These are phyloP conservation scores for Boletus patriciae DNA, from an alignment of 768 basidiomycete genomes.

Conservation along the genomic window DNA sequence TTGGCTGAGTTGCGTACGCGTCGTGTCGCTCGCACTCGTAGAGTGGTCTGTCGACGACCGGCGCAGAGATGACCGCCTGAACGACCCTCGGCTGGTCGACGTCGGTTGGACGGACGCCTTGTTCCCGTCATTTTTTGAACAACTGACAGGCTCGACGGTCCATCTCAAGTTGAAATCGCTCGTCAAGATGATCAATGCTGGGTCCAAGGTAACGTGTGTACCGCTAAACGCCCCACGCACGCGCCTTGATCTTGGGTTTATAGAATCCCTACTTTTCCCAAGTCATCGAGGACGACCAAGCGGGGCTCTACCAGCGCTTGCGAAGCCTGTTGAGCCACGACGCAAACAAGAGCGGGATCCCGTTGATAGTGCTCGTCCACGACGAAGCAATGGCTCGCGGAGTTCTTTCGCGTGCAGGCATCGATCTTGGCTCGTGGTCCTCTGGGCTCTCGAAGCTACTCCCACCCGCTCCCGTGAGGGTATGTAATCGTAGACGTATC, in stretches of 20 bases:
- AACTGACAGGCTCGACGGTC: constrained; percentile 11
- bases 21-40: constrained; percentile 40
- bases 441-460: constrained; percentile 36
- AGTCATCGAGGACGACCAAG: constrained; percentile 10
- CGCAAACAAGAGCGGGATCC: constrained; percentile 22
- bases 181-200: constrained; percentile 8
- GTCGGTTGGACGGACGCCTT: constrained; percentile 44
- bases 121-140: constrained; percentile 27
- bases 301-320: constrained; percentile 14
- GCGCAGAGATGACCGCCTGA: constrained; percentile 26
- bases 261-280: constrained; percentile 22
- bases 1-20: constrained; percentile 34
- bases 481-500: not conserved
- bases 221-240: not conserved
- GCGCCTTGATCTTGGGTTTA: not conserved
- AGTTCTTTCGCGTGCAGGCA: constrained; percentile 42
- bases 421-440: constrained; percentile 44
- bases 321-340: constrained; percentile 25
- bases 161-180: constrained; percentile 21
- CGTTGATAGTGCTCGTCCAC: constrained; percentile 49
- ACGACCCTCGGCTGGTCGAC: constrained; percentile 36
- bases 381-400: constrained; percentile 40
- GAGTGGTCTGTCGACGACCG: constrained; percentile 38
- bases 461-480: constrained; percentile 2
- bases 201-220: constrained; percentile 16